Evolutionary conservation across 31 red algal species (phyloP).

Genomic region (Porphyra umbilicalis): DNA sequence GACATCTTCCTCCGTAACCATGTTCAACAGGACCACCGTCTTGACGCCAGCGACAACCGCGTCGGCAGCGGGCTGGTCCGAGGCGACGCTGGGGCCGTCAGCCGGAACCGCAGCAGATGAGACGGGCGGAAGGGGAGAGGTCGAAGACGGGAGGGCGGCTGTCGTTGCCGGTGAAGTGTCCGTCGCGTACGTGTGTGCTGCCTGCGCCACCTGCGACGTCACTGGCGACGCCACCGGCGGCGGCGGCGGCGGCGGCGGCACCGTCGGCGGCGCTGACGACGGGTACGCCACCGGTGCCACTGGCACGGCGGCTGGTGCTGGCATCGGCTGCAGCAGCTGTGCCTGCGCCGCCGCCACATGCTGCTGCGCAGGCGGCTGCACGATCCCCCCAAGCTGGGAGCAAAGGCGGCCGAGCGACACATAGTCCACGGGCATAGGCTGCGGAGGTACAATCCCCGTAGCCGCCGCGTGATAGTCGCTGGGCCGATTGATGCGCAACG

Average conservation of each 20-base stretch:
- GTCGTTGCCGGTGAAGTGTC: no score
- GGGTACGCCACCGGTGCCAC: neutral
- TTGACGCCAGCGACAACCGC: neutral
- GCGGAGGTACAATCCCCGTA: conserved; percentile 13
- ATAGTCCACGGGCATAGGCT: conserved; percentile 17
- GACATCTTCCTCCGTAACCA: conserved; percentile 47
- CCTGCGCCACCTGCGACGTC: neutral
- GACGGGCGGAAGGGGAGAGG: neutral
- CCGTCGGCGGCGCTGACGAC: neutral
- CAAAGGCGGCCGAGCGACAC: conserved; percentile 31
- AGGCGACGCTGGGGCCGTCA: neutral
- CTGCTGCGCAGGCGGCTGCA: conserved; percentile 34
- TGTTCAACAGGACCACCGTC: conserved; percentile 34
- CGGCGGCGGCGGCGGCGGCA: neutral
- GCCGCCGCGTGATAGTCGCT: conserved; percentile 42
- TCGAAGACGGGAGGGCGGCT: neutral
- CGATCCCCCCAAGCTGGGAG: conserved; percentile 28
- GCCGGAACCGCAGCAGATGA: neutral
- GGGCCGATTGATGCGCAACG: conserved; percentile 42
- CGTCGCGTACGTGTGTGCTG: neutral
- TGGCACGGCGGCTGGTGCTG: neutral
- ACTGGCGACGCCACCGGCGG: neutral
- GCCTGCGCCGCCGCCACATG: conserved; percentile 17
- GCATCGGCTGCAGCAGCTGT: neutral
- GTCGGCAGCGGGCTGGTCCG: neutral